These are phyloP conservation scores for Ganoderma multipileum DNA, from an alignment of 1,284 basidiomycete species.

Conservation along the genomic window DNA sequence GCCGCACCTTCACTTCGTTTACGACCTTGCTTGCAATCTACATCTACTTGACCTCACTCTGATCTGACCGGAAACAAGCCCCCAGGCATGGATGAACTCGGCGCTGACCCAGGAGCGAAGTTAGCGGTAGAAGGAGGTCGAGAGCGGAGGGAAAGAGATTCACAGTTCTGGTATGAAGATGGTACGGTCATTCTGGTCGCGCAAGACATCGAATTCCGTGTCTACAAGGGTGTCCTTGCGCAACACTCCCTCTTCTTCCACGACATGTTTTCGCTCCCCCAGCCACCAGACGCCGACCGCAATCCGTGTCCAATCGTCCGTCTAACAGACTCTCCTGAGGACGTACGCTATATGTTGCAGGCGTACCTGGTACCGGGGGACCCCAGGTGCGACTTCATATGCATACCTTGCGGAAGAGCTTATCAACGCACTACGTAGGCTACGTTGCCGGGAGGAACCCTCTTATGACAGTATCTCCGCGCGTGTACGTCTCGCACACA, in stretches of 20 bases:
- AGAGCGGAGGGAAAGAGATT: conserved; percentile 5
- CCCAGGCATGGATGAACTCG: neutral
- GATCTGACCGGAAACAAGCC: neutral
- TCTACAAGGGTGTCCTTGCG: conserved; percentile 21
- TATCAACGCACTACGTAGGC: too few relatives aligned
- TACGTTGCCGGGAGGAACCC: too few relatives aligned
- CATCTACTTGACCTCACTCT: too few relatives aligned
- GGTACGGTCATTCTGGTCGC: conserved; percentile 23
- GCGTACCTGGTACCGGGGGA: neutral
- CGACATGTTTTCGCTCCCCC: conserved; percentile 19
- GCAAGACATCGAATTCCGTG: conserved; percentile 16
- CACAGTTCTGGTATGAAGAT: conserved; percentile 24
- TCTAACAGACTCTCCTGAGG: conserved; percentile 5
- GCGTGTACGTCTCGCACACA: too few relatives aligned
- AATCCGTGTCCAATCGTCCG: neutral
- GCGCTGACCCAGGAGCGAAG: neutral
- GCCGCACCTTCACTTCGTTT: too few relatives aligned
- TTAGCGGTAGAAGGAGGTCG: neutral
- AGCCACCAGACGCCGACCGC: neutral
- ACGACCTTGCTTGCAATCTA: too few relatives aligned
- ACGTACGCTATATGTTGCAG: neutral
- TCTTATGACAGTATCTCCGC: too few relatives aligned
- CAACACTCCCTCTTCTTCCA: conserved; percentile 20
- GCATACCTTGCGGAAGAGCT: too few relatives aligned
- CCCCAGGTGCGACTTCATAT: too few relatives aligned